phyloP scores from a whole-genome alignment of 1,284 basidiomycete species.

The Earliella scabrosa region DNA sequence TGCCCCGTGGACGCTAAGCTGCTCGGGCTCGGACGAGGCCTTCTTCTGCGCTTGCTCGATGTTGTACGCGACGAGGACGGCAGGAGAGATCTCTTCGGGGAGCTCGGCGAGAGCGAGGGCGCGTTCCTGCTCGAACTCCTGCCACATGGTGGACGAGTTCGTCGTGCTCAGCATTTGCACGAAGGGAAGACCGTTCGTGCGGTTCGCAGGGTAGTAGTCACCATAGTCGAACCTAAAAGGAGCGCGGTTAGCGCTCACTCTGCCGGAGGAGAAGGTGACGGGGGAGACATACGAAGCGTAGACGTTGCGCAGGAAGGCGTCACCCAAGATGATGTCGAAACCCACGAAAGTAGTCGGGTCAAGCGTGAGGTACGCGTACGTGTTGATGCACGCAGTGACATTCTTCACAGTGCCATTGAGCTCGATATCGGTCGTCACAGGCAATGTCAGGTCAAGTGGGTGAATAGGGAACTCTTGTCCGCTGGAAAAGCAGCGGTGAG shows the following conservation, averaged over 20 bases:
- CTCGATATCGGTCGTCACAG: neutral
- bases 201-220: slow-evolving; percentile 30
- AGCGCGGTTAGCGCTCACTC: slow-evolving; percentile 6
- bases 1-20: neutral
- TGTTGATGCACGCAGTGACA: neutral
- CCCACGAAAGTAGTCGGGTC: slow-evolving; percentile 24
- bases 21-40: neutral
- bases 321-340: slow-evolving; percentile 42
- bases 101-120: slow-evolving; percentile 12
- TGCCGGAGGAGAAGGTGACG: slow-evolving; percentile 37
- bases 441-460: slow-evolving; percentile 3
- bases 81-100: slow-evolving; percentile 1
- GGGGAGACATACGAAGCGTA: slow-evolving; percentile 40
- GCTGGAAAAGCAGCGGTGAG: no score
- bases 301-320: slow-evolving; percentile 43
- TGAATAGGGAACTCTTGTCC: slow-evolving; percentile 4
- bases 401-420: neutral
- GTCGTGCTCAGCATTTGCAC: slow-evolving; percentile 37
- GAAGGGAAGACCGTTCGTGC: slow-evolving; percentile 33
- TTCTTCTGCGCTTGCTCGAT: no score
- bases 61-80: neutral
- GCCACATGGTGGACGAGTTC: slow-evolving; percentile 17
- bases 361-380: slow-evolving; percentile 1
- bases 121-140: slow-evolving; percentile 27
- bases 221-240: slow-evolving; percentile 46